Evolutionary conservation across 768 basidiomycete genomes (phyloP).

Genomic region (Kwoniella dejecticola): DNA sequence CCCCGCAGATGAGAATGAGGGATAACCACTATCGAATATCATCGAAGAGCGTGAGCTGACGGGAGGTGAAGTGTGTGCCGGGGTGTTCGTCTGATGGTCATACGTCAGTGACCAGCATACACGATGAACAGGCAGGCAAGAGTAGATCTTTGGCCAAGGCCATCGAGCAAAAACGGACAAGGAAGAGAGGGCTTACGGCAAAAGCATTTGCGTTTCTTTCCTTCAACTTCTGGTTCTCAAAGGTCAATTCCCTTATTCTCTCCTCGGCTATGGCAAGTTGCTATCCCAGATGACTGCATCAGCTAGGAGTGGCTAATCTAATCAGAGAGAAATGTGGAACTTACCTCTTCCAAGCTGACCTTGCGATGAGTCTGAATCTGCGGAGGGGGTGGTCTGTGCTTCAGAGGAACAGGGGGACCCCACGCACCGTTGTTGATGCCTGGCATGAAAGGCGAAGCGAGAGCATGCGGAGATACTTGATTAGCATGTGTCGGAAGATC

Average conservation of each 20-base stretch:
- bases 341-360: conserved; percentile 34
- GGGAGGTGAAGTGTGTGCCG: neutral
- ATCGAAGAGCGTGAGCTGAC: conserved; percentile 8
- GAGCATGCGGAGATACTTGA: conserved; percentile 25
- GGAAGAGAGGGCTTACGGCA: neutral
- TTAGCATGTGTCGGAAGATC: conserved; percentile 19
- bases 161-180: no score
- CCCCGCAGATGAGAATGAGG: conserved; percentile 4
- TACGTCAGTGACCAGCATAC: neutral
- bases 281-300: neutral
- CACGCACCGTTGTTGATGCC: conserved; percentile 28
- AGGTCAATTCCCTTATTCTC: conserved; percentile 30
- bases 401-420: conserved; percentile 30
- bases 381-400: neutral
- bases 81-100: neutral
- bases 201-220: conserved; percentile 1
- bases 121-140: neutral
- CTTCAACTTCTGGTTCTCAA: conserved; percentile 35
- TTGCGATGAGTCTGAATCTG: conserved; percentile 5
- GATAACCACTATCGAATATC: conserved; percentile 20
- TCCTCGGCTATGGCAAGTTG: conserved; percentile 27
- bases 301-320: no score
- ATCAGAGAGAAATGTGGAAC: neutral
- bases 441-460: conserved; percentile 38
- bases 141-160: no score